phyloP scores from a whole-genome alignment of 768 basidiomycete genomes.

The Podaxis sp. region DNA sequence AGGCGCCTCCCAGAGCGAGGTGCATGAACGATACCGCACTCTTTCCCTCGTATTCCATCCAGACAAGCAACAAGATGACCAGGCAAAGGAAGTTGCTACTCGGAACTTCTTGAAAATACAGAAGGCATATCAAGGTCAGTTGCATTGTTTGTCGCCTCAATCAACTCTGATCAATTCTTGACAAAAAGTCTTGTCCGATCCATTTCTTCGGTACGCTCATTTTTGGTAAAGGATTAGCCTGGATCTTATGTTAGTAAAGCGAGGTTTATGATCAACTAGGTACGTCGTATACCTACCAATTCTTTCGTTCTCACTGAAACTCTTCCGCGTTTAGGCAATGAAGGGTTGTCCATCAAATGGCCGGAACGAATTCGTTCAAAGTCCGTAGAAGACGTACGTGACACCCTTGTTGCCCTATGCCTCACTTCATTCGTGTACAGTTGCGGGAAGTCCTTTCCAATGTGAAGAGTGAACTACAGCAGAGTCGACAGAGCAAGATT shows the following conservation, averaged over 20 bases:
- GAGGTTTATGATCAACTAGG: conserved; percentile 79
- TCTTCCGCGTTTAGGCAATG: conserved; percentile 24
- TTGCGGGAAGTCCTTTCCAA: conserved; percentile 43
- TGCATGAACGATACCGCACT: conserved; percentile 70
- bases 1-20: conserved; percentile 63
- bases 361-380: conserved; percentile 33
- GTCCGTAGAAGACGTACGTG: conserved; percentile 47
- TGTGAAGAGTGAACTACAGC: conserved; percentile 36
- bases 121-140: conserved; percentile 77
- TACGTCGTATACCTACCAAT: conserved; percentile 22
- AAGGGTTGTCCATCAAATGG: conserved; percentile 28
- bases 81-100: conserved; percentile 56
- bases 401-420: not conserved
- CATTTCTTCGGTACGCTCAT: conserved; percentile 56
- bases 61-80: conserved; percentile 71
- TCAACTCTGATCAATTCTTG: not conserved
- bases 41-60: conserved; percentile 83
- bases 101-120: conserved; percentile 74
- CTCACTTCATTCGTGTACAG: conserved; percentile 27
- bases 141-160: not conserved
- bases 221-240: not conserved
- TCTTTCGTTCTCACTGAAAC: not conserved
- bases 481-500: conserved; percentile 35
- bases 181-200: conserved; percentile 66
- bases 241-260: conserved; percentile 30